Evolutionary conservation across 768 basidiomycete genomes (phyloP).

Genomic region (Panus rudis): DNA sequence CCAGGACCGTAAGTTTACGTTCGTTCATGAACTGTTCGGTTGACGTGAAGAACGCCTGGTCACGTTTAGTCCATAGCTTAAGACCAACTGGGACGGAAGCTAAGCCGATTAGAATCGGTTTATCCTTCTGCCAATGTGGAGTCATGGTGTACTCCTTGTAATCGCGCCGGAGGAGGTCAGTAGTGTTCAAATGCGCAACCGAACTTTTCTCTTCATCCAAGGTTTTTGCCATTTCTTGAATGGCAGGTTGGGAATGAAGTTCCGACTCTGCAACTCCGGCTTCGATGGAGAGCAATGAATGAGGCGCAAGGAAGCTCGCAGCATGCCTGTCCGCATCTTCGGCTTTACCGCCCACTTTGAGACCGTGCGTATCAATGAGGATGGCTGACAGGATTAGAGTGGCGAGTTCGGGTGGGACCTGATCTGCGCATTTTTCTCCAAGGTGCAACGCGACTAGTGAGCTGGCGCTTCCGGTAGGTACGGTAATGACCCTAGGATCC

Average conservation of each 20-base stretch:
- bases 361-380: conserved; percentile 79
- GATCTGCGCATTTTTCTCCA: conserved; percentile 20
- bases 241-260: conserved; percentile 32
- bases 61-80: conserved; percentile 44
- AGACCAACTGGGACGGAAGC: conserved; percentile 76
- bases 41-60: conserved; percentile 32
- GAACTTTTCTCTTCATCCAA: conserved; percentile 57
- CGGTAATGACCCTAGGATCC: conserved; percentile 56
- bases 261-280: conserved; percentile 19
- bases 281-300: conserved; percentile 33
- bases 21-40: conserved; percentile 58
- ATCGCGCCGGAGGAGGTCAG: conserved; percentile 86
- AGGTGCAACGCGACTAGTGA: conserved; percentile 48
- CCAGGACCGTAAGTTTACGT: conserved; percentile 58
- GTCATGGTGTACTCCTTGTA: conserved; percentile 79
- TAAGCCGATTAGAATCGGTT: conserved; percentile 59
- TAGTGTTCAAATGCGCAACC: conserved; percentile 57
- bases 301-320: conserved; percentile 55
- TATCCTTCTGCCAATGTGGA: conserved; percentile 34
- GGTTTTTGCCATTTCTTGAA: conserved; percentile 41
- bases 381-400: conserved; percentile 76
- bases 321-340: conserved; percentile 55
- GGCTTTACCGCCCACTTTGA: conserved; percentile 76
- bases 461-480: conserved; percentile 72
- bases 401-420: conserved; percentile 55